Conservation (phyloP, 2,329 filamentous ascomycete species). For the Stagonosporopsis cucurbitacearum region DNA sequence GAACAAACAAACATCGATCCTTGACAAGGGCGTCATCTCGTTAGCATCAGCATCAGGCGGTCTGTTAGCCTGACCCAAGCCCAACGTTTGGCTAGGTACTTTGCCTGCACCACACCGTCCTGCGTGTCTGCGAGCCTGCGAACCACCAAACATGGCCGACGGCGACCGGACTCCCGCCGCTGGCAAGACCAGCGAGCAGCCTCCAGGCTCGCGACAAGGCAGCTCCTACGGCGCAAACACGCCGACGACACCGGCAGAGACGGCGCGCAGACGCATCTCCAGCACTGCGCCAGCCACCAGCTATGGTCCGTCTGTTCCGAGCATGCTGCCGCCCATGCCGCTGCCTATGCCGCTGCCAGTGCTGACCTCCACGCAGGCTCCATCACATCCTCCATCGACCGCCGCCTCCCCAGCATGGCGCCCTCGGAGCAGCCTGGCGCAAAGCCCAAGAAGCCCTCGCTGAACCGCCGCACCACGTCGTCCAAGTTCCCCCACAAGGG, state of each 20-base stretch:
- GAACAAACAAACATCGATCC: slow-evolving; percentile 21
- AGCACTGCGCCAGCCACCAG: slow-evolving; percentile 36
- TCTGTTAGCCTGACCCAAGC: slow-evolving; percentile 10
- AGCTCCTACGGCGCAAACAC: slow-evolving; percentile 36
- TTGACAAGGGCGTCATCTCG: slow-evolving; percentile 16
- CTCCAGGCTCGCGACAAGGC: slow-evolving; percentile 33
- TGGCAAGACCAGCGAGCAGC: slow-evolving; percentile 32
- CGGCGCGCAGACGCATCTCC: slow-evolving; percentile 41
- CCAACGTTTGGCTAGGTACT: background rate
- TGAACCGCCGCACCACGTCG: slow-evolving; percentile 77
- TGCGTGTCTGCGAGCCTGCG: too few species aligned
- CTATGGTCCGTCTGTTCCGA: slow-evolving; percentile 40
- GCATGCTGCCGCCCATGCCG: background rate
- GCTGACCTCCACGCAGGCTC: slow-evolving; percentile 37
- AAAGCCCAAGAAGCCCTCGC: slow-evolving; percentile 71
- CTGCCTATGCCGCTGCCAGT: background rate
- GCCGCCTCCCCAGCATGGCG: slow-evolving; percentile 32
- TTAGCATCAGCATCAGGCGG: slow-evolving; percentile 2
- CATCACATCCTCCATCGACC: slow-evolving; percentile 44
- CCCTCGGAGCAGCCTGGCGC: slow-evolving; percentile 29
- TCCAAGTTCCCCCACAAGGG: slow-evolving; percentile 78
- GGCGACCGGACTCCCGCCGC: slow-evolving; percentile 34
- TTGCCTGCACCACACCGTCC: slow-evolving; percentile 18
- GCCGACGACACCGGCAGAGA: slow-evolving; percentile 32
- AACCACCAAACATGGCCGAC: slow-evolving; percentile 39